Evolutionary conservation across 225 moss, liverwort and hornwort species (phyloP).

Genomic region (Takakia lepidozioides): DNA sequence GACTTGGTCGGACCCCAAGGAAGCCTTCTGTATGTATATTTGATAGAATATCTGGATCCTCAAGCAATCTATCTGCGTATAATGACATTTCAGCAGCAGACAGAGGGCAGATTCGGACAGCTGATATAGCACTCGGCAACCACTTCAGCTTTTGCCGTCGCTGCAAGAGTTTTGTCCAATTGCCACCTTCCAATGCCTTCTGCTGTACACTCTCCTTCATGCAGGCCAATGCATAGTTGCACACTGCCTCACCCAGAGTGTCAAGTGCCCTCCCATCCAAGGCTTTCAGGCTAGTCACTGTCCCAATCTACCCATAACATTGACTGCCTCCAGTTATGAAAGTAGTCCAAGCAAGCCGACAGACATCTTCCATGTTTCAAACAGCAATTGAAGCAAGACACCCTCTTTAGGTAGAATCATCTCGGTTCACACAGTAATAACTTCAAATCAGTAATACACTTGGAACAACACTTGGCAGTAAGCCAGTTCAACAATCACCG

Average conservation of each 20-base stretch:
- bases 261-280: slow-evolving; percentile 43
- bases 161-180: slow-evolving; percentile 10
- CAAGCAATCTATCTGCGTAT: slow-evolving; percentile 31
- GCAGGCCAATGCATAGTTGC: slow-evolving; percentile 51
- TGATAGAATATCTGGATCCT: slow-evolving; percentile 5
- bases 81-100: slow-evolving; percentile 53
- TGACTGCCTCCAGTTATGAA: no score
- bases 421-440: no score
- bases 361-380: no score
- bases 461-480: background rate
- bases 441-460: no score
- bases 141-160: slow-evolving; percentile 15
- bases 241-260: slow-evolving; percentile 50
- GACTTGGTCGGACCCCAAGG: slow-evolving; percentile 13
- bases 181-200: slow-evolving; percentile 9
- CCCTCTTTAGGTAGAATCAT: no score
- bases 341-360: no score
- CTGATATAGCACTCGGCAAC: slow-evolving; percentile 18
- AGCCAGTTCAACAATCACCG: background rate
- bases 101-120: slow-evolving; percentile 43
- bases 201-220: slow-evolving; percentile 40
- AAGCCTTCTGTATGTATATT: slow-evolving; percentile 11
- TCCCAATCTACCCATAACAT: no score
- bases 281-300: slow-evolving; percentile 53
- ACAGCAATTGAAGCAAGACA: no score